Percentiles rank a stretch among this genome's conserved stretches.
These are phyloP conservation scores for Aleurites moluccanus DNA, from an alignment of 441 rosid genomes.

Conservation along the genomic window DNA sequence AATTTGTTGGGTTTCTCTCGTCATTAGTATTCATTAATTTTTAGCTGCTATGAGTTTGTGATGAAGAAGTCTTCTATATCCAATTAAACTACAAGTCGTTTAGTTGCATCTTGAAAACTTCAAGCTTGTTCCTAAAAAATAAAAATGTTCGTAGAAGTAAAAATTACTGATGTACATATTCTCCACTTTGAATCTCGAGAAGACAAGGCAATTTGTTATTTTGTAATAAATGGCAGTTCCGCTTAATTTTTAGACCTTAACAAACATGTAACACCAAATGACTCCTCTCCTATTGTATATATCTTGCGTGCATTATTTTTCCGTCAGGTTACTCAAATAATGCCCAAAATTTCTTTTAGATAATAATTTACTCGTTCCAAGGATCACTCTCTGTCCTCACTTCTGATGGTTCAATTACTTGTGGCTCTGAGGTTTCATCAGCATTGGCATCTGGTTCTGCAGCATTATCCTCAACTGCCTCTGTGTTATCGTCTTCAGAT, in stretches of 20 bases:
- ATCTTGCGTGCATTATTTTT: background rate
- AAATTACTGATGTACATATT: background rate
- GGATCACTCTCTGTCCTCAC: slow-evolving; percentile 86
- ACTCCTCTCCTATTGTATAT: background rate
- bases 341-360: slow-evolving; percentile 11
- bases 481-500: slow-evolving; percentile 46
- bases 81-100: no score
- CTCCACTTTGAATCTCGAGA: background rate
- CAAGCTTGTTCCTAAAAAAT: no score
- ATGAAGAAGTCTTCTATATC: no score
- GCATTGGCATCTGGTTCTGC: slow-evolving; percentile 27
- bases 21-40: no score
- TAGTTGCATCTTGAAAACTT: no score
- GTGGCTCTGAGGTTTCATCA: slow-evolving; percentile 37
- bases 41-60: no score
- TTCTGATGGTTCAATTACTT: slow-evolving; percentile 92
- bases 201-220: background rate
- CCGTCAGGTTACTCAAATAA: background rate
- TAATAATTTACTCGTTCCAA: slow-evolving; percentile 57
- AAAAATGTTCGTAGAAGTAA: no score
- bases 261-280: background rate
- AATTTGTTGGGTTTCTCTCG: no score
- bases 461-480: slow-evolving; percentile 29
- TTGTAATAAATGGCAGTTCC: background rate
- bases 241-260: background rate